Evolutionary conservation across 1,139 yeast species (phyloP).

Genomic region (Protomyces arabidopsidicola): DNA sequence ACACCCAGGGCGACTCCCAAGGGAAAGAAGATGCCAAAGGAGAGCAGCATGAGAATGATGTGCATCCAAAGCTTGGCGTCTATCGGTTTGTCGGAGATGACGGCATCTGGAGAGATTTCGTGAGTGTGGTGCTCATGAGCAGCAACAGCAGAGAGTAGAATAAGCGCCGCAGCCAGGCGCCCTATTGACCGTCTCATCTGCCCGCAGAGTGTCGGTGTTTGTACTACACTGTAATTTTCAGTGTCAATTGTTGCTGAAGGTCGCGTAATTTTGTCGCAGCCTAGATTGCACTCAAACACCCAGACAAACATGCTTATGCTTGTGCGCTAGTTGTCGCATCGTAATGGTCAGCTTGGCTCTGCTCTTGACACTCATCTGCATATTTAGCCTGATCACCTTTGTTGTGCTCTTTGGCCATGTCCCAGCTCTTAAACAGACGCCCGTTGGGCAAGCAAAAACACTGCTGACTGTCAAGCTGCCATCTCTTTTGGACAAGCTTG

Average conservation of each 20-base stretch:
- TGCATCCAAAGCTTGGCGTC: constrained; percentile 40
- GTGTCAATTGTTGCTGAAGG: no score
- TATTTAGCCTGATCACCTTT: constrained; percentile 28
- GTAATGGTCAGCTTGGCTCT: constrained; percentile 7
- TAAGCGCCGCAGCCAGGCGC: neutral
- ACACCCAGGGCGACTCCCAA: constrained; percentile 44
- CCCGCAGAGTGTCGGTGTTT: neutral
- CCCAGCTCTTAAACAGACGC: constrained; percentile 33
- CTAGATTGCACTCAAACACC: no score
- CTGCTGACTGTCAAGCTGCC: constrained; percentile 30
- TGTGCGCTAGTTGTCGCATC: no score
- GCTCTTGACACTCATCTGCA: constrained; percentile 15
- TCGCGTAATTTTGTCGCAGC: no score
- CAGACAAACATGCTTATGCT: no score
- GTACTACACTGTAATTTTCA: no score
- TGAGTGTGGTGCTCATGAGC: constrained; percentile 34
- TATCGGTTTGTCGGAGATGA: constrained; percentile 34
- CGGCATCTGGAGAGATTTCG: constrained; percentile 34
- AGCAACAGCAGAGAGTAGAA: neutral
- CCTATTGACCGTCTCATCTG: neutral
- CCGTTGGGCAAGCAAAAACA: constrained; percentile 9
- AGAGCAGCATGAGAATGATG: constrained; percentile 40
- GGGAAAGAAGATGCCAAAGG: constrained; percentile 45
- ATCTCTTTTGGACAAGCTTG: constrained; percentile 19
- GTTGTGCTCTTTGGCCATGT: constrained; percentile 33